Percentiles rank a stretch among this genome's conserved stretches.
These are phyloP conservation scores for Blepharisma stoltei DNA, from an alignment of 73 alveolate species.

Conservation along the genomic window DNA sequence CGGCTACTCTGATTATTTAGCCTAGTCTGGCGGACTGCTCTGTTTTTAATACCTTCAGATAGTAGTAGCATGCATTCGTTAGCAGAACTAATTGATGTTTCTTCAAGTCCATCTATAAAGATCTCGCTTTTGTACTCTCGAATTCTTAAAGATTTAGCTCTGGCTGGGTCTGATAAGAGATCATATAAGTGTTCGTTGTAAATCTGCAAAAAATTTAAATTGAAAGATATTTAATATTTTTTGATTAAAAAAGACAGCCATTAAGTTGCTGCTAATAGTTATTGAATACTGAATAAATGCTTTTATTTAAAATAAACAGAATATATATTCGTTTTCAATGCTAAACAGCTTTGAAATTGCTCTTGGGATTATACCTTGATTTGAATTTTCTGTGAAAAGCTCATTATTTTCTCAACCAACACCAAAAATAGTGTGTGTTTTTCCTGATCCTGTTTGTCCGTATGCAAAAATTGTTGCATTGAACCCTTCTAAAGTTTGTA, in stretches of 20 bases:
- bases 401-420: slow-evolving; percentile 9
- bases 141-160: slow-evolving; percentile 60
- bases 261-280: too few species aligned
- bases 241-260: too few species aligned
- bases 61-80: slow-evolving; percentile 78
- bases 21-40: slow-evolving; percentile 84
- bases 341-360: slow-evolving; percentile 55
- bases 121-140: slow-evolving; percentile 96
- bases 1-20: slow-evolving; percentile 93
- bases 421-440: slow-evolving; percentile 82
- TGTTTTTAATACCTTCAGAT: slow-evolving; percentile 80
- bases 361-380: slow-evolving; percentile 66
- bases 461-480: slow-evolving; percentile 72
- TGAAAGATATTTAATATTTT: too few species aligned
- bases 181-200: slow-evolving; percentile 83
- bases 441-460: slow-evolving; percentile 89
- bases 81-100: slow-evolving; percentile 92
- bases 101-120: slow-evolving; percentile 92
- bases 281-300: too few species aligned
- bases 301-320: too few species aligned
- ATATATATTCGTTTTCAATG: slow-evolving; percentile 45
- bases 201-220: slow-evolving; percentile 68
- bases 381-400: neutral
- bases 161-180: slow-evolving; percentile 37
- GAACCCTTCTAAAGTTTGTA: slow-evolving; percentile 42